Percentiles rank a stretch among this genome's conserved stretches.
Conservation (phyloP, 1,284 basidiomycete species). For the Cutaneotrichosporon arboriforme region DNA sequence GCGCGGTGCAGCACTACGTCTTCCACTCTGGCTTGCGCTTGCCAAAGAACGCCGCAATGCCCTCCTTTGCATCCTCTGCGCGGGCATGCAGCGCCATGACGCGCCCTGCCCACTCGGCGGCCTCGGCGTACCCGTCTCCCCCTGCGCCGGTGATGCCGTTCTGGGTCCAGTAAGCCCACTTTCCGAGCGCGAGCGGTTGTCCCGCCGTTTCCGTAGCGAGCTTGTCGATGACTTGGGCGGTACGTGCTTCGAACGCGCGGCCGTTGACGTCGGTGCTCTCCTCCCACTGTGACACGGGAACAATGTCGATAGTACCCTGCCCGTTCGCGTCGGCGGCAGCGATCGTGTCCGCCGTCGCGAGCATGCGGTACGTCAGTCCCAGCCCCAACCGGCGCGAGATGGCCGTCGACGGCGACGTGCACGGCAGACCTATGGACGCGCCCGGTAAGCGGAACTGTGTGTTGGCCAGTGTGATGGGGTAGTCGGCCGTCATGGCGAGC, state of each 20-base stretch:
- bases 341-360: constrained; percentile 15
- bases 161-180: constrained; percentile 22
- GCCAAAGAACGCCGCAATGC: constrained; percentile 16
- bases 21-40: constrained; percentile 18
- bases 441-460: constrained; percentile 16
- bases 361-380: constrained; percentile 17
- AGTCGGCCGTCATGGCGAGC: constrained; percentile 19
- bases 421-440: constrained; percentile 16
- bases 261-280: constrained; percentile 8
- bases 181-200: constrained; percentile 17
- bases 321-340: constrained; percentile 10
- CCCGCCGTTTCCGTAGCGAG: constrained; percentile 9
- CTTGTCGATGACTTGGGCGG: constrained; percentile 6
- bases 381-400: constrained; percentile 11
- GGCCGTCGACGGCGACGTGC: constrained; percentile 15
- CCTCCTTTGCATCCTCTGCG: constrained; percentile 18
- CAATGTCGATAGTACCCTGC: constrained; percentile 10
- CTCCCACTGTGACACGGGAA: constrained; percentile 10
- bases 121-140: constrained; percentile 19
- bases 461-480: constrained; percentile 14
- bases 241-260: constrained; percentile 10
- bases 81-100: constrained; percentile 21
- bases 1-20: constrained; percentile 6
- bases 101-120: constrained; percentile 13
- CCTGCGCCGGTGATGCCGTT: constrained; percentile 8